phyloP scores from a whole-genome alignment of 306 rosid species.

The Lathyrus tuberosus region DNA sequence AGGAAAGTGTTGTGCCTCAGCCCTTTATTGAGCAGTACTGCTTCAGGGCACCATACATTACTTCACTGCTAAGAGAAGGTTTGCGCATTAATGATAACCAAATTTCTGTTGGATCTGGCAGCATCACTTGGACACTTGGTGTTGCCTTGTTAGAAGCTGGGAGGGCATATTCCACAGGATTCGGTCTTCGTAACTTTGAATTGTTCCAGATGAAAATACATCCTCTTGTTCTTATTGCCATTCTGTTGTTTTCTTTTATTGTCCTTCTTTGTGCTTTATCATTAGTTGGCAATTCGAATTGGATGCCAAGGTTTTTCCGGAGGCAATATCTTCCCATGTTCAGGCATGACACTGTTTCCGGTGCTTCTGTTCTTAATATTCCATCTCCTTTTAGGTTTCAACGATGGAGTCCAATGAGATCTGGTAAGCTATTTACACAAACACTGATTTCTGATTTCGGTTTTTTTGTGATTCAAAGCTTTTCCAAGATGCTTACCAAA shows the following conservation, averaged over 20 bases:
- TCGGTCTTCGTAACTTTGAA: conserved; percentile 60
- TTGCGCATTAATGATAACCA: conserved; percentile 79
- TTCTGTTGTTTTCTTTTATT: conserved; percentile 64
- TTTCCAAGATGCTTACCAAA: too few species aligned
- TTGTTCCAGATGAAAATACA: conserved; percentile 66
- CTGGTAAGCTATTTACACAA: conserved; percentile 60
- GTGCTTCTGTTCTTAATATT: conserved; percentile 74
- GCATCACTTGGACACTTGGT: conserved; percentile 96
- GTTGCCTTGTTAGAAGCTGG: conserved; percentile 97
- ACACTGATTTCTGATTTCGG: conserved; percentile 20
- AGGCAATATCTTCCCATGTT: conserved; percentile 80
- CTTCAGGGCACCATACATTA: conserved; percentile 91
- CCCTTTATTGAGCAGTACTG: conserved; percentile 97
- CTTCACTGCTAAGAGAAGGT: conserved; percentile 82
- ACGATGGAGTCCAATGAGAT: conserved; percentile 80
- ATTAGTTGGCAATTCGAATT: conserved; percentile 63
- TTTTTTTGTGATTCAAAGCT: too few species aligned
- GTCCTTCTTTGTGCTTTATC: conserved; percentile 76
- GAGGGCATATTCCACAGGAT: conserved; percentile 55
- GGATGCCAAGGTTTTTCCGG: conserved; percentile 76
- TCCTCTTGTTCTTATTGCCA: conserved; percentile 56
- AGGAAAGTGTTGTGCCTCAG: conserved; percentile 84
- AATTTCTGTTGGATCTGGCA: conserved; percentile 85
- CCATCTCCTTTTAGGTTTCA: conserved; percentile 77
- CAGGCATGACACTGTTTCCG: conserved; percentile 62